phyloP scores from a whole-genome alignment of 345 rosid genomes.

The Reutealis trisperma region DNA sequence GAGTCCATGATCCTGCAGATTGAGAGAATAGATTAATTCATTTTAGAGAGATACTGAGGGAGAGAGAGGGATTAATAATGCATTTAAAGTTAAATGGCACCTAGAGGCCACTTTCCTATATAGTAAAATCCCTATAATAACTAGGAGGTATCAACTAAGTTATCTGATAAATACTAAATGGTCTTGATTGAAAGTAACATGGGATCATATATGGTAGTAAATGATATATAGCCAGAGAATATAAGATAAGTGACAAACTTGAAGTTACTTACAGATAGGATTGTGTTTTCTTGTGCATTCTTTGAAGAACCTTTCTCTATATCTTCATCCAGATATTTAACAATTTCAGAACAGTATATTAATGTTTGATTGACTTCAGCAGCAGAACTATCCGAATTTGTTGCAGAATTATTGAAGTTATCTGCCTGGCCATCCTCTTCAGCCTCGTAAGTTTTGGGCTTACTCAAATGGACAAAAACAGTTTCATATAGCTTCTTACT shows the following conservation, averaged over 20 bases:
- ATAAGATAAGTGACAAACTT: not conserved
- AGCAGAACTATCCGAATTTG: constrained; percentile 37
- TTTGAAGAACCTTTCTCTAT: constrained; percentile 24
- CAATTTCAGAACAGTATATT: constrained; percentile 34
- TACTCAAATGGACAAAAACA: constrained; percentile 36
- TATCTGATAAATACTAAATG: not conserved
- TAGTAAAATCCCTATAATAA: not conserved
- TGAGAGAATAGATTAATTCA: not conserved
- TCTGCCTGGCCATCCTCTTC: constrained; percentile 29
- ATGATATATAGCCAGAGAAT: not conserved
- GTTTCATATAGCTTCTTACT: constrained; percentile 55
- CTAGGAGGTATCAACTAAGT: not conserved
- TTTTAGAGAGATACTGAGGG: not conserved
- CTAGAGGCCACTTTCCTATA: not conserved
- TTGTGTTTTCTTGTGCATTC: constrained; percentile 27
- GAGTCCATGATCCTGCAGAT: constrained; percentile 43
- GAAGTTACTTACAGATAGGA: constrained; percentile 39
- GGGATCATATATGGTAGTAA: not conserved
- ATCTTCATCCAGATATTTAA: constrained; percentile 32
- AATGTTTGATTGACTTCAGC: constrained; percentile 38
- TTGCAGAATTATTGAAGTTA: constrained; percentile 17
- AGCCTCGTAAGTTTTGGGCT: constrained; percentile 28
- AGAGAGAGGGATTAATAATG: too few relatives aligned
- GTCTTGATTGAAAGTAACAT: too few relatives aligned
- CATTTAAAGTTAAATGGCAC: not conserved